Percentiles rank a stretch among this genome's conserved stretches.
phyloP scores from a whole-genome alignment of 352 stramenopile species.

The Phytophthora meadii region DNA sequence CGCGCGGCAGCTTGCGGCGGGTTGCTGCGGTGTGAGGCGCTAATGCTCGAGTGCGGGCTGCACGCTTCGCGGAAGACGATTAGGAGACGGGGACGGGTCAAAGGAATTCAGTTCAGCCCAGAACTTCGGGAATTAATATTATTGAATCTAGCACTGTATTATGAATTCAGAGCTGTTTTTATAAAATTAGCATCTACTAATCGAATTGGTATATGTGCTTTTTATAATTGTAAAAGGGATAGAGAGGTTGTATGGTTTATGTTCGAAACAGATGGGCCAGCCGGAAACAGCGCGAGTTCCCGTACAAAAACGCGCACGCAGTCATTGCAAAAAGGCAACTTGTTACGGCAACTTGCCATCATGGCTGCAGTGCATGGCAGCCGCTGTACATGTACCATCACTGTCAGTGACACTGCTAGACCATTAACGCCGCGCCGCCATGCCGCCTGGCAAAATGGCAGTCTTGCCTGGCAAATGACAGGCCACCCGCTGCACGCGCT shows the following conservation, averaged over 20 bases:
- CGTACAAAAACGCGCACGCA: constrained; percentile 9
- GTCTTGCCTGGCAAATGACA: too few species aligned
- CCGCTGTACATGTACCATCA: too few species aligned
- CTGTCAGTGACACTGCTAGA: too few species aligned
- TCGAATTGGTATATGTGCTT: too few species aligned
- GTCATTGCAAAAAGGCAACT: constrained; percentile 20
- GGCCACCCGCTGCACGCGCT: background rate
- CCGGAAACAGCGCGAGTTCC: constrained; percentile 14
- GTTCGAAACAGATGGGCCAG: constrained; percentile 12
- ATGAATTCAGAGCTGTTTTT: background rate
- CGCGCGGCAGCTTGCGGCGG: constrained; percentile 10
- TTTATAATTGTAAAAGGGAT: constrained; percentile 4
- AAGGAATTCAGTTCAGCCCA: constrained; percentile 24
- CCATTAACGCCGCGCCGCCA: too few species aligned
- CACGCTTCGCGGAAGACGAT: constrained; percentile 28
- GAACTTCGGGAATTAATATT: background rate
- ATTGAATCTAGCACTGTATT: background rate
- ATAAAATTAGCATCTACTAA: too few species aligned
- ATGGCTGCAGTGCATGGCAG: background rate
- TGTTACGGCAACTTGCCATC: background rate
- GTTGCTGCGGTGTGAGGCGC: constrained; percentile 14
- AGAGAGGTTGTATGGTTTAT: background rate
- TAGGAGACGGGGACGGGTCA: constrained; percentile 7
- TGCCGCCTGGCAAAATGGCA: background rate
- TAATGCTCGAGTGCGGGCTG: constrained; percentile 20